These are phyloP conservation scores for Metarhizium album DNA, from an alignment of 2,329 filamentous ascomycete genomes.

Conservation along the genomic window DNA sequence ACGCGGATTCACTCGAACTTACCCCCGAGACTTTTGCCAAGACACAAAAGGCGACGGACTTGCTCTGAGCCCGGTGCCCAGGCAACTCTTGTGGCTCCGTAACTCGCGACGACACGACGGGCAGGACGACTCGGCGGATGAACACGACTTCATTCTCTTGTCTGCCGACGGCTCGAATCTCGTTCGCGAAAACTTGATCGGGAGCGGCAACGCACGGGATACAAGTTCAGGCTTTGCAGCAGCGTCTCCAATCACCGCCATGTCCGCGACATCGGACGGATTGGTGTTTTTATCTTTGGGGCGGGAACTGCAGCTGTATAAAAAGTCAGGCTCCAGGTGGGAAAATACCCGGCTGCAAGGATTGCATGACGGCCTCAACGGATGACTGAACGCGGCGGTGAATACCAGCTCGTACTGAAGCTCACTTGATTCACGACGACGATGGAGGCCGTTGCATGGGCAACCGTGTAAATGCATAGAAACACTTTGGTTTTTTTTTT, in stretches of 20 bases:
- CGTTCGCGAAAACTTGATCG: slow-evolving; percentile 10
- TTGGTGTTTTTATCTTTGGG: slow-evolving; percentile 11
- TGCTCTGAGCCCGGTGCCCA: slow-evolving; percentile 1
- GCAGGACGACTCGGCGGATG: not conserved
- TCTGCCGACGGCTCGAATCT: slow-evolving; percentile 4
- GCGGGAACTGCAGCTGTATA: slow-evolving; percentile 10
- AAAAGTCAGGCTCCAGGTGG: slow-evolving; percentile 7
- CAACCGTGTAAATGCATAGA: not conserved
- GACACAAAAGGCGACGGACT: slow-evolving; percentile 8
- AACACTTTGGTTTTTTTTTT: not conserved
- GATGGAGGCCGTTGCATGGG: not conserved
- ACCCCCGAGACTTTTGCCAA: not conserved
- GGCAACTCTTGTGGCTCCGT: slow-evolving; percentile 11
- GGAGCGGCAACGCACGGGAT: slow-evolving; percentile 2
- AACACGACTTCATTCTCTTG: slow-evolving; percentile 11
- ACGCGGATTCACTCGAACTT: too few species aligned
- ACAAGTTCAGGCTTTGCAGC: slow-evolving; percentile 6
- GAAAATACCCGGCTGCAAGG: not conserved
- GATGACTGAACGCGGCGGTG: not conserved
- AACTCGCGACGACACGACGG: not conserved
- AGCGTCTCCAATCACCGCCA: slow-evolving; percentile 3
- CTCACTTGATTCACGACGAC: not conserved
- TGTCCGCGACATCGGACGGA: slow-evolving; percentile 10
- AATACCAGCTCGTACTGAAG: not conserved
- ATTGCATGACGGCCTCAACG: slow-evolving; percentile 1